Evolutionary conservation across 1,284 basidiomycete species (phyloP).

Genomic region (Boletus smithii): DNA sequence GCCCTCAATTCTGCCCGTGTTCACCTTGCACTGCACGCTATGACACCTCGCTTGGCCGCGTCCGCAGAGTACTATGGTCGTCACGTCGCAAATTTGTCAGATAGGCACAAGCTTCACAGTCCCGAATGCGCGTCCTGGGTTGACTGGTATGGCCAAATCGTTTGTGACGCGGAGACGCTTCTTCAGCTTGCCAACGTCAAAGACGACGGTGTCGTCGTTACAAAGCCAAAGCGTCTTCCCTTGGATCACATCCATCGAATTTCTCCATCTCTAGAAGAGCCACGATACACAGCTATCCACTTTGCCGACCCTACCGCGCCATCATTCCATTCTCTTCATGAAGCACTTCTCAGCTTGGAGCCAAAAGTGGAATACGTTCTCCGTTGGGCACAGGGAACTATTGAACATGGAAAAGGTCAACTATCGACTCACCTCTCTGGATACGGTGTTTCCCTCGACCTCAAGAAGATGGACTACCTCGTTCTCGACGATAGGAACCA

Average conservation of each 20-base stretch:
- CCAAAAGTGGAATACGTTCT: constrained; percentile 70
- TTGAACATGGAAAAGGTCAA: constrained; percentile 35
- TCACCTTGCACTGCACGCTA: constrained; percentile 64
- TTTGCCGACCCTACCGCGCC: constrained; percentile 61
- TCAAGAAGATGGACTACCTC: constrained; percentile 98
- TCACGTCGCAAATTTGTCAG: constrained; percentile 35
- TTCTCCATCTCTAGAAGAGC: constrained; percentile 40
- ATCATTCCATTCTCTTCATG: constrained; percentile 67
- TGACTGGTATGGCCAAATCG: constrained; percentile 78
- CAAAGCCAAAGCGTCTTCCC: constrained; percentile 49
- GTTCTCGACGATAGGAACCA: constrained; percentile 79
- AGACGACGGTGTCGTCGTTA: constrained; percentile 21
- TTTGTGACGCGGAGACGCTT: constrained; percentile 70
- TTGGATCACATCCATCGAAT: constrained; percentile 70
- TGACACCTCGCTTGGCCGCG: constrained; percentile 70
- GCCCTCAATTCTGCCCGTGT: constrained; percentile 54
- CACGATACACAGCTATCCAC: constrained; percentile 63
- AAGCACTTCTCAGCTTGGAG: constrained; percentile 50
- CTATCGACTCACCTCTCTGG: constrained; percentile 64
- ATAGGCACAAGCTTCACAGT: constrained; percentile 23
- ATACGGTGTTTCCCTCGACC: constrained; percentile 87
- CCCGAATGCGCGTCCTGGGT: constrained; percentile 75
- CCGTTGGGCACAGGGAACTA: constrained; percentile 38
- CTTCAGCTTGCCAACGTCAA: constrained; percentile 42
- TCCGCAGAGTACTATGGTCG: constrained; percentile 66